A percentile compares a stretch with the other conserved stretches of the same genome.
phyloP scores from a whole-genome alignment of 1,284 basidiomycete species.

The Ceratobasidium sp. region DNA sequence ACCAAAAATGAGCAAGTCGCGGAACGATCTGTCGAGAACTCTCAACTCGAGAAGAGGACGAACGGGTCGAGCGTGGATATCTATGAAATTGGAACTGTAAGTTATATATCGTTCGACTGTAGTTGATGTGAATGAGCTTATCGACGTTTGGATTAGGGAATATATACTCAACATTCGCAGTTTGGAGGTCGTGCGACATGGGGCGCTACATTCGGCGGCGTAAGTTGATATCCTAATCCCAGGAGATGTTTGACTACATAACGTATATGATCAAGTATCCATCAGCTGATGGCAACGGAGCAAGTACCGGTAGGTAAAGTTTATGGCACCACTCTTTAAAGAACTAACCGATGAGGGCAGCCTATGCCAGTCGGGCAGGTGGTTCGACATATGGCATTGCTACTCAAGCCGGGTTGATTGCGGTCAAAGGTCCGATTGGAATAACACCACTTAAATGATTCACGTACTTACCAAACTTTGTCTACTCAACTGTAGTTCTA shows the following conservation, averaged over 20 bases:
- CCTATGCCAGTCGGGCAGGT: conserved; percentile 60
- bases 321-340: not conserved
- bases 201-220: conserved; percentile 22
- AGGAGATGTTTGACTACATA: not conserved
- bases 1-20: not conserved
- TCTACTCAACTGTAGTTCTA: conserved; percentile 72
- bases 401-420: conserved; percentile 92
- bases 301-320: not conserved
- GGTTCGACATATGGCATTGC: conserved; percentile 90
- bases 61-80: not conserved
- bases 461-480: not conserved
- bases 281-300: not conserved
- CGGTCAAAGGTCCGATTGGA: conserved; percentile 78
- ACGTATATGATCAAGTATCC: not conserved
- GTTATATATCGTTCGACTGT: not conserved
- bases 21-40: not conserved
- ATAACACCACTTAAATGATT: not conserved
- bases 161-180: not conserved
- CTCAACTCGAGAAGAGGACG: not conserved
- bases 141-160: not conserved
- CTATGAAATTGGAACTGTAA: conserved; percentile 24
- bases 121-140: not conserved
- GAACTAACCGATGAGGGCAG: not conserved
- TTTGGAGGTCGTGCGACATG: conserved; percentile 16
- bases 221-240: not conserved